A percentile compares a stretch with the other conserved stretches of the same genome.
phyloP scores from a whole-genome alignment of 202 grass and related monocot species.

The Dendrocalamus latiflorus region DNA sequence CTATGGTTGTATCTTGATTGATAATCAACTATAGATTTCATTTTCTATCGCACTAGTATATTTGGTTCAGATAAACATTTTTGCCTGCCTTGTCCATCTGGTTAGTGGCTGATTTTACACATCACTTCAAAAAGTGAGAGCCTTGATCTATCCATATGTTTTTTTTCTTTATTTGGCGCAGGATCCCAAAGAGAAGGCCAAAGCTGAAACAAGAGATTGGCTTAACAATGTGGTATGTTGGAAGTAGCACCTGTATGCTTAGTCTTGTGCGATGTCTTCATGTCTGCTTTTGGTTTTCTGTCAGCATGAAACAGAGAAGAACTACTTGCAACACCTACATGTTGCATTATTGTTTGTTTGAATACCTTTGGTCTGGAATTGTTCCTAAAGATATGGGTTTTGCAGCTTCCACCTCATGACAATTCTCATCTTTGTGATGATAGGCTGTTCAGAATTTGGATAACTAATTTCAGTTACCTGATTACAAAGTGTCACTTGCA shows the following conservation, averaged over 20 bases:
- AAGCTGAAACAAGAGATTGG: too few relatives aligned
- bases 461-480: conserved; percentile 15
- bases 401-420: too few relatives aligned
- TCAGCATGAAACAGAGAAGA: too few relatives aligned
- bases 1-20: background rate
- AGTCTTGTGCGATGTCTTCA: too few relatives aligned
- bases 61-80: background rate
- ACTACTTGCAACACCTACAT: too few relatives aligned
- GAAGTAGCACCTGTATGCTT: too few relatives aligned
- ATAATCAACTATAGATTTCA: background rate
- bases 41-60: background rate
- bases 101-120: background rate
- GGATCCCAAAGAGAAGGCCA: conserved; percentile 76
- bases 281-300: too few relatives aligned
- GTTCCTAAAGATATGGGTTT: background rate
- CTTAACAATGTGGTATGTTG: too few relatives aligned
- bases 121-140: background rate
- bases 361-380: conserved; percentile 4
- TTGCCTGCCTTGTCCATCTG: background rate
- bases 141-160: background rate
- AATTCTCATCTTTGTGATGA: background rate
- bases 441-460: background rate
- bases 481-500: conserved; percentile 1
- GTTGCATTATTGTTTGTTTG: too few relatives aligned
- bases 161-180: conserved; percentile 38